These are phyloP conservation scores for Tetracentron sinense DNA, from an alignment of 164 flowering plant species.

Conservation along the genomic window DNA sequence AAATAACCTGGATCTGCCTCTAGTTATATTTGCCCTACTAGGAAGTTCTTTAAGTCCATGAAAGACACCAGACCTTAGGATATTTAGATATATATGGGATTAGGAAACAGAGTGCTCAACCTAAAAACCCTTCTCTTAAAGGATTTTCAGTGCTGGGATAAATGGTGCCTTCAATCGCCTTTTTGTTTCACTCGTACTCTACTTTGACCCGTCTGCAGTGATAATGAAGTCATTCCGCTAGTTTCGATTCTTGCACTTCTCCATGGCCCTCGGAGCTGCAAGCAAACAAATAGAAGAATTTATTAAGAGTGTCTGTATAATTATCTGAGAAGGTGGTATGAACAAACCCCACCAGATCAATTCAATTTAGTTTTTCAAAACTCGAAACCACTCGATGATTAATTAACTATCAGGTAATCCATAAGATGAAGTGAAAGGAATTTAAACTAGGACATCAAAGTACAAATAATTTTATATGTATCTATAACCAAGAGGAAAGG, in stretches of 20 bases:
- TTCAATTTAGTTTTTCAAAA: no score
- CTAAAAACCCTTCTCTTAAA: not conserved
- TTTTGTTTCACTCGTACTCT: constrained; percentile 5
- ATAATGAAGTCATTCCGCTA: constrained; percentile 14
- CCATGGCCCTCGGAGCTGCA: constrained; percentile 74
- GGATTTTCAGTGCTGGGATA: not conserved
- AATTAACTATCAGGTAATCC: no score
- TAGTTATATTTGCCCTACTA: constrained; percentile 11
- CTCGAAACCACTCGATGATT: not conserved
- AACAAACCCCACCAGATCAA: no score
- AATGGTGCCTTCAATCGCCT: constrained; percentile 8
- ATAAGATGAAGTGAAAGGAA: no score
- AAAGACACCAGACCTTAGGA: constrained; percentile 23
- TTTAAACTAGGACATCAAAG: no score
- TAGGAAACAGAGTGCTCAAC: constrained; percentile 4
- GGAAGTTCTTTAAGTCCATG: constrained; percentile 17
- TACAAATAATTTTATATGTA: no score
- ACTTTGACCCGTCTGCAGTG: no score
- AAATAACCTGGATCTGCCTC: constrained; percentile 17
- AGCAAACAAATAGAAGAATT: constrained; percentile 5
- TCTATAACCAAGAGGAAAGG: no score
- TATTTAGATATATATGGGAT: constrained; percentile 12
- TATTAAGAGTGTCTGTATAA: not conserved
- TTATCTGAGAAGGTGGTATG: not conserved
- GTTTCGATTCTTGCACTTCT: constrained; percentile 53